Evolutionary conservation across 2,329 filamentous ascomycete genomes (phyloP), one percentile per base, ranked within the genome.

Genomic region (Pyrenophora seminiperda): DNA sequence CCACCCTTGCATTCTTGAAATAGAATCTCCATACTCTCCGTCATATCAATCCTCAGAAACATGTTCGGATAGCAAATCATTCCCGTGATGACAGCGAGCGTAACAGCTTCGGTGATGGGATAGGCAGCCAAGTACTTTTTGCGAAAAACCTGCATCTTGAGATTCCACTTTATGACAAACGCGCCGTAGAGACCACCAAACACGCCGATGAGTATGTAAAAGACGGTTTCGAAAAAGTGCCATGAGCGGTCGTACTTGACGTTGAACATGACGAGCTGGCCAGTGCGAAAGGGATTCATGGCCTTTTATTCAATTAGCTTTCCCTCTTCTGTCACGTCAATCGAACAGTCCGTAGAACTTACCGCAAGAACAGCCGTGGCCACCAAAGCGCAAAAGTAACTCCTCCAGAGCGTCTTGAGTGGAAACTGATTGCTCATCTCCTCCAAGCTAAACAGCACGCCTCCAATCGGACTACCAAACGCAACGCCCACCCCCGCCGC

Each of bases 201-300:
- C 20, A 94, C 82, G 38, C 94, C 94, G 56, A 99, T 85, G 44
- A 96, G 79, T 58, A 96, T 83, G 74, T 96, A 99, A 70, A 97
- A 97, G 19, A 96, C 74, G 3, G 94, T 81, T 71, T 99, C 94
- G 68, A 99, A 99, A 67, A 96, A 96, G 76, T 99, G 94, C 94
- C 94, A 99, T 32, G 89, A 88, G 32, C 93, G 88, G 73, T 97
- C 93, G 69, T 99, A 99, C 64, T 86, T 85, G 66, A 99, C 93
- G 66, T 96, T 92, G 74, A 99, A 99, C 93, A 99, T 97, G 83
- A 99, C 94, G 33, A 99, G 82, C 70, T 99, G 94, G 15, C 94
- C 94, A 0, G 94, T 97, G 43, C 94, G 81, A 75, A 99, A 99
- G 17, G 94, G 94, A 63, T 99, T 99, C 90, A 99, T 96, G 50